Conservation (phyloP, 106 monocot species). For the Apostasia shenzhenica region DNA sequence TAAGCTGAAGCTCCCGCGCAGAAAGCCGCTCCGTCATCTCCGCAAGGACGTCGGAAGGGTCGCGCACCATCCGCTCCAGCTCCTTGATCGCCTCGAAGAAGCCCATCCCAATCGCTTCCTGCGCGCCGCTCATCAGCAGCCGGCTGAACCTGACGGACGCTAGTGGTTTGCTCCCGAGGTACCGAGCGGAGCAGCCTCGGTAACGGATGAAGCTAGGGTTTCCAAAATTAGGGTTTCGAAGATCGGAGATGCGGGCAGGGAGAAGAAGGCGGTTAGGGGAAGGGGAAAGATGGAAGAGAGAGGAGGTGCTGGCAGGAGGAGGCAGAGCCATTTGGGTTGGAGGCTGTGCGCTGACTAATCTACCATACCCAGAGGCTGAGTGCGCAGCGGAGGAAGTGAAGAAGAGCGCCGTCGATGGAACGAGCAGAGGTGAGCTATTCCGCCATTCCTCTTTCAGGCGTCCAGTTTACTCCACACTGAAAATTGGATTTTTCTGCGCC, state of each 20-base stretch:
- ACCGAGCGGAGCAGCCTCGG: background rate
- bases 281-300: background rate
- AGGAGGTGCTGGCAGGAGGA: background rate
- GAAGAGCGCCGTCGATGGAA: no score
- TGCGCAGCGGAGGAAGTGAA: no score
- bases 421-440: no score
- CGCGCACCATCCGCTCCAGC: slow-evolving; percentile 72
- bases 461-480: no score
- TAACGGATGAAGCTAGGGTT: background rate
- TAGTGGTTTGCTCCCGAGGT: background rate
- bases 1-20: slow-evolving; percentile 78
- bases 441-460: no score
- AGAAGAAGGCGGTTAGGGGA: slow-evolving; percentile 2
- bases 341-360: no score
- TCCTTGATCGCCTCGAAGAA: slow-evolving; percentile 72
- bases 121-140: slow-evolving; percentile 23
- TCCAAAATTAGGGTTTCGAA: background rate
- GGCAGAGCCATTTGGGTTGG: slow-evolving; percentile 9
- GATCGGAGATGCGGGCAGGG: background rate
- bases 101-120: slow-evolving; percentile 41
- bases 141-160: slow-evolving; percentile 29
- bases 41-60: slow-evolving; percentile 71
- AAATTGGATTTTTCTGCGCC: no score
- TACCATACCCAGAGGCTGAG: no score
- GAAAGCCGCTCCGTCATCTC: slow-evolving; percentile 66